Base-by-base conservation (phyloP, 495 filamentous ascomycete species). In the Aspergillus panamensis region DNA sequence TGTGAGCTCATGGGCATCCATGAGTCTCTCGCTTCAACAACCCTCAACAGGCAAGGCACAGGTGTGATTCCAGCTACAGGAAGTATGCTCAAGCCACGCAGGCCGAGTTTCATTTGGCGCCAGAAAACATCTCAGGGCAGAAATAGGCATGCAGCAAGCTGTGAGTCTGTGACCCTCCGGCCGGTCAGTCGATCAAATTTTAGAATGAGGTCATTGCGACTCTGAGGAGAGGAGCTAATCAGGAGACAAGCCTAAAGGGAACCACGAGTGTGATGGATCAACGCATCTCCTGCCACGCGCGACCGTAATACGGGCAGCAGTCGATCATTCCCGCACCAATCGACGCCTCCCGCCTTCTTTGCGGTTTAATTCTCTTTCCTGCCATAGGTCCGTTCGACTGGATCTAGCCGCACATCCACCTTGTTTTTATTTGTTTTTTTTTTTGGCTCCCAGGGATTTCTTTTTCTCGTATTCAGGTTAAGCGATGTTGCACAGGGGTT, bases 301-400 rank as follows among this genome's bases (percentile, higher is more conserved):
- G 56, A 52, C 56, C 47, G 56, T 58, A 58, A 58, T 47, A 52
- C 48, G 48, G 48, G 16, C 47, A 49, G 47, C 10, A 31, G 47
- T 49, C 47, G 47, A 49, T 49, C 47, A 49, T 49, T 49, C 25
- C 47, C 47, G 47, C 20, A 20, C 47, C 47, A 49, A 58, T 58
- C 56, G 56, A 58, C 56, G 56, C 42, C 55, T 58, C 55, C 55
- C 53, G 53, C 48, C 56, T 52, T 48, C 55, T 52, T 58, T 35
- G 35, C 9, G 9, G 19, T 39, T 45, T 31, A 14, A 31, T 49
- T 30, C 8, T 30, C 25, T 48, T 48, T 48, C 10, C 14, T 39
- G 39, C 37, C 30, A 29, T 37, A 21, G 20, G 51, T 20, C 16
- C 16, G 9, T 45, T 45, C 2, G 8, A 45, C 19, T 45, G 25